Base-by-base conservation (phyloP, 768 basidiomycete species). In the Rhodotorula diobovata region DNA sequence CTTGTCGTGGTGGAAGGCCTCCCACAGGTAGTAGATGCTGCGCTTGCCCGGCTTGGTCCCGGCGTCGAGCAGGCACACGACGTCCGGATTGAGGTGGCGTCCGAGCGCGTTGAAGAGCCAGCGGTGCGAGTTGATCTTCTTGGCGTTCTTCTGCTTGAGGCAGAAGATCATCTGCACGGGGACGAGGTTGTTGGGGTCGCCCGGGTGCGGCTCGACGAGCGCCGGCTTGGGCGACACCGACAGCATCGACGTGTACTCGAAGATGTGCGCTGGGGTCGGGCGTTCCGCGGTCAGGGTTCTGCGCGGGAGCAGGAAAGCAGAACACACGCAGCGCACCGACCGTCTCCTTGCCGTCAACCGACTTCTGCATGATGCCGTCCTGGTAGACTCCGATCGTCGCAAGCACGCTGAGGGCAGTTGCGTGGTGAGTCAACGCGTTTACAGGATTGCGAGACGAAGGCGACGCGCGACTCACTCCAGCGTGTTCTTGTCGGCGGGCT, bases 21-120 rank as follows among this genome's bases (percentile, higher is more conserved):
- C 97, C 95, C 93, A 95, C 16, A 95, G 85, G 79, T 95, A 91
- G 81, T 90, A 98, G 77, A 98, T 92, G 4, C 91, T 91, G 80
- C 94, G 94, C 80, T 91, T 91, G 6, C 93, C 94, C 4, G 94
- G 94, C 80, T 96, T 97, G 12, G 94, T 98, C 72, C 94, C 94
- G 11, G 93, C 94, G 79, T 96, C 94, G 72, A 97, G 86, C 43
- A 97, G 85, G 71, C 95, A 89, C 80, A 93, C 94, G 60, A 89
- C 87, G 78, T 96, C 92, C 11, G 94, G 94, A 87, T 95, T 76
- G 16, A 76, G 73, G 54, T 75, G 72, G 41, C 71, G 61, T 59
- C 65, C 74, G 79, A 97, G 90, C 0, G 92, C 94, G 78, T 96
- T 96, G 81, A 98, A 96, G 80, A 95, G 93, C 94, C 94, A 97